These are phyloP conservation scores for Lachancea mirantina DNA, from an alignment of 805 yeast species.

Conservation along the genomic window DNA sequence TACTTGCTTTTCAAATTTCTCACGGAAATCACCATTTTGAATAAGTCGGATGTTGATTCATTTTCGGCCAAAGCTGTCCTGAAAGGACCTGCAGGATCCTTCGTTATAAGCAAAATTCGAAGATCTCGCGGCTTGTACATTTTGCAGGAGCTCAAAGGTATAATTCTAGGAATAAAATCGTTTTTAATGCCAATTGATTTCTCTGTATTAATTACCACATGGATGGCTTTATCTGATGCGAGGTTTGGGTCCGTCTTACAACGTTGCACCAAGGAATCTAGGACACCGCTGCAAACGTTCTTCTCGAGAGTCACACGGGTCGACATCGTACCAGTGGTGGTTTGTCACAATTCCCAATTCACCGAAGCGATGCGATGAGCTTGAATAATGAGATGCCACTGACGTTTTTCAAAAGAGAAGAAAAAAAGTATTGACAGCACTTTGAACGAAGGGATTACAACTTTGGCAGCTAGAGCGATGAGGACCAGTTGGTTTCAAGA, in stretches of 20 bases:
- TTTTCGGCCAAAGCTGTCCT: slow-evolving; percentile 43
- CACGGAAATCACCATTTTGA: slow-evolving; percentile 54
- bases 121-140: slow-evolving; percentile 43
- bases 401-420: too few species aligned
- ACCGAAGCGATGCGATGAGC: too few species aligned
- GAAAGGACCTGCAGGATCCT: slow-evolving; percentile 61
- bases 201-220: slow-evolving; percentile 42
- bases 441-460: too few species aligned
- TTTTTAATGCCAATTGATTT: slow-evolving; percentile 37
- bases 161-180: slow-evolving; percentile 50
- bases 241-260: slow-evolving; percentile 28
- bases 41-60: slow-evolving; percentile 52
- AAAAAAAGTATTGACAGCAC: too few species aligned
- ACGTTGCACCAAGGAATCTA: slow-evolving; percentile 21
- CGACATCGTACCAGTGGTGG: too few species aligned
- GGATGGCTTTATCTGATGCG: slow-evolving; percentile 23
- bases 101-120: slow-evolving; percentile 56
- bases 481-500: too few species aligned
- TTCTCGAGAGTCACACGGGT: too few species aligned
- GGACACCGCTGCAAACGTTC: too few species aligned
- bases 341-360: too few species aligned
- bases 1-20: slow-evolving; percentile 45
- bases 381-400: too few species aligned
- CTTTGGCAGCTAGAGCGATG: too few species aligned
- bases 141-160: slow-evolving; percentile 46